Conservation (phyloP, 163 green algal species). For the Trebouxia gelatinosa region DNA sequence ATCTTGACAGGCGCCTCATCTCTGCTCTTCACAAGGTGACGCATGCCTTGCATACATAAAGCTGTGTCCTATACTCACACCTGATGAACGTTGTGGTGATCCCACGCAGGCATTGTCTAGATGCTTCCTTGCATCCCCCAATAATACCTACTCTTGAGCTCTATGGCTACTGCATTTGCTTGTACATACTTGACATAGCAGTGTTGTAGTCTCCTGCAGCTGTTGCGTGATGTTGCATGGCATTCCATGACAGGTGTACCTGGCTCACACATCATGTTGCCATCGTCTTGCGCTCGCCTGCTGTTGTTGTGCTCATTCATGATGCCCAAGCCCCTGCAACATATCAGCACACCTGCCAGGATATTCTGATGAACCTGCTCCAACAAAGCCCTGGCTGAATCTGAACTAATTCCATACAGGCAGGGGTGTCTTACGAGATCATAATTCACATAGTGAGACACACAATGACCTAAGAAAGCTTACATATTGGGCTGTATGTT, state of each 20-base stretch:
- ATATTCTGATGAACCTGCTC: not conserved
- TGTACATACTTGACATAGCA: not conserved
- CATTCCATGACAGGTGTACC: too few relatives aligned
- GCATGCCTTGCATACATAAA: too few relatives aligned
- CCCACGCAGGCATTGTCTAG: too few relatives aligned
- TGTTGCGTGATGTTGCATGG: too few relatives aligned
- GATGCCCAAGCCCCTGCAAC: too few relatives aligned
- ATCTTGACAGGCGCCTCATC: constrained; percentile 26
- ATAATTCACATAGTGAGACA: not conserved
- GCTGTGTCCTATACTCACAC: too few relatives aligned
- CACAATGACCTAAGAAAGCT: not conserved
- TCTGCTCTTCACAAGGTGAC: constrained; percentile 27
- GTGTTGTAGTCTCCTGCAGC: too few relatives aligned
- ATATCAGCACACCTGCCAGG: too few relatives aligned
- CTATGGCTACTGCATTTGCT: not conserved
- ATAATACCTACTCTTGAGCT: not conserved
- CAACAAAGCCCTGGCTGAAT: not conserved
- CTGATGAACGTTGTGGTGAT: not conserved
- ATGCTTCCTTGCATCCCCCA: not conserved
- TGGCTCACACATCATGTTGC: too few relatives aligned
- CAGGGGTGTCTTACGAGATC: not conserved
- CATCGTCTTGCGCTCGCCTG: too few relatives aligned
- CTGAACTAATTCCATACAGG: not conserved
- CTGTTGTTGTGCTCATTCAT: too few relatives aligned
- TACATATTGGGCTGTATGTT: too few relatives aligned